Conservation (phyloP, 768 basidiomycete species). For the Phylloporus sp. region DNA sequence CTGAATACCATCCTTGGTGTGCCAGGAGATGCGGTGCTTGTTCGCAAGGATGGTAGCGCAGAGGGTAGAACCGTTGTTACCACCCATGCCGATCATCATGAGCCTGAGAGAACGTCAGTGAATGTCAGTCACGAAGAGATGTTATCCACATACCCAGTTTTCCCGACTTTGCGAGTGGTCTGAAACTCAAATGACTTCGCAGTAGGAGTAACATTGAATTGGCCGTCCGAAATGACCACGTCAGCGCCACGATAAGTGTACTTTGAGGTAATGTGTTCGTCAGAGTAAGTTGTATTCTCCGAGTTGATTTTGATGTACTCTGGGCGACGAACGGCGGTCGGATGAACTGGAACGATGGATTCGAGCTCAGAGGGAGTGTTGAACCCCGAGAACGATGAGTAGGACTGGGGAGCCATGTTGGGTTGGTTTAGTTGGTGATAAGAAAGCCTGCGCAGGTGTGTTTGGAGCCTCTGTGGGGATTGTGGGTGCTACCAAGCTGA, state of each 20-base stretch:
- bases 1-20: conserved; percentile 87
- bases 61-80: conserved; percentile 95
- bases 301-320: conserved; percentile 77
- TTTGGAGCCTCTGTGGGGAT: conserved; percentile 81
- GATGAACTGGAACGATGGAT: conserved; percentile 69
- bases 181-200: conserved; percentile 85
- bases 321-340: conserved; percentile 78
- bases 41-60: conserved; percentile 95
- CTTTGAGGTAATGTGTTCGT: conserved; percentile 79
- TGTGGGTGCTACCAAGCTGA: conserved; percentile 87
- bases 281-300: conserved; percentile 74
- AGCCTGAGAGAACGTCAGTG: conserved; percentile 46
- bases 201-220: conserved; percentile 76
- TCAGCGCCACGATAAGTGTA: conserved; percentile 77
- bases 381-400: conserved; percentile 54
- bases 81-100: conserved; percentile 95
- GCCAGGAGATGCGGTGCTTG: conserved; percentile 90
- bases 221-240: conserved; percentile 67
- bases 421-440: conserved; percentile 38
- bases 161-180: conserved; percentile 79
- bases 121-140: conserved; percentile 4
- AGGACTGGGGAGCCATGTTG: conserved; percentile 49
- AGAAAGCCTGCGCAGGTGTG: conserved; percentile 75
- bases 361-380: conserved; percentile 73
- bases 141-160: conserved; percentile 74